Evolutionary conservation across 257 asterid species (phyloP).

Genomic region (Nicotiana paniculata): DNA sequence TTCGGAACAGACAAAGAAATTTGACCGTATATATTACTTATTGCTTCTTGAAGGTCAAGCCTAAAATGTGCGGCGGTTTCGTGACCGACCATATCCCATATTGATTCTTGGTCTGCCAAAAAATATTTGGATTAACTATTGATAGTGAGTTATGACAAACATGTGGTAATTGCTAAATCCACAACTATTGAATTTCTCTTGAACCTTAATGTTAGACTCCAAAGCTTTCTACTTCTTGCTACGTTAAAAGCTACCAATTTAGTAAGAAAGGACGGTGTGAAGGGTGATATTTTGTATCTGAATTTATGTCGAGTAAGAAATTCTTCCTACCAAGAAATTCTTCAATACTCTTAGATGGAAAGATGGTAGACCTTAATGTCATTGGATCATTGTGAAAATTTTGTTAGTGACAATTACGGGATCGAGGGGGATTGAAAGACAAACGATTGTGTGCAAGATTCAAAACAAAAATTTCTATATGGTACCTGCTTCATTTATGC

Average conservation of each 20-base stretch:
- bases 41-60: neutral
- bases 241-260: neutral
- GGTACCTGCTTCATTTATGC: too few relatives aligned
- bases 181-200: neutral
- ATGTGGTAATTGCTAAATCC: neutral
- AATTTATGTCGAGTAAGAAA: too few relatives aligned
- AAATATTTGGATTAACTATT: neutral
- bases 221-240: neutral
- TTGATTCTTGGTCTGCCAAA: neutral
- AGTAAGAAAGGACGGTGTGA: neutral
- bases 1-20: too few relatives aligned
- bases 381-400: too few relatives aligned
- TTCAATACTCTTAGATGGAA: too few relatives aligned
- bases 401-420: too few relatives aligned
- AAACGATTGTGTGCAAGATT: too few relatives aligned
- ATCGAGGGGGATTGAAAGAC: too few relatives aligned
- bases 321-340: too few relatives aligned
- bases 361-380: too few relatives aligned
- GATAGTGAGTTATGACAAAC: neutral
- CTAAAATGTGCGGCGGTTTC: neutral
- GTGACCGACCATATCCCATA: neutral
- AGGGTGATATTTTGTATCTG: neutral
- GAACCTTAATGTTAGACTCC: neutral
- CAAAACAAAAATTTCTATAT: too few relatives aligned
- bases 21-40: neutral